A percentile compares a stretch with the other conserved stretches of the same genome.
phyloP scores from a whole-genome alignment of 179 eudicot genomes.

The Spinacia oleracea region DNA sequence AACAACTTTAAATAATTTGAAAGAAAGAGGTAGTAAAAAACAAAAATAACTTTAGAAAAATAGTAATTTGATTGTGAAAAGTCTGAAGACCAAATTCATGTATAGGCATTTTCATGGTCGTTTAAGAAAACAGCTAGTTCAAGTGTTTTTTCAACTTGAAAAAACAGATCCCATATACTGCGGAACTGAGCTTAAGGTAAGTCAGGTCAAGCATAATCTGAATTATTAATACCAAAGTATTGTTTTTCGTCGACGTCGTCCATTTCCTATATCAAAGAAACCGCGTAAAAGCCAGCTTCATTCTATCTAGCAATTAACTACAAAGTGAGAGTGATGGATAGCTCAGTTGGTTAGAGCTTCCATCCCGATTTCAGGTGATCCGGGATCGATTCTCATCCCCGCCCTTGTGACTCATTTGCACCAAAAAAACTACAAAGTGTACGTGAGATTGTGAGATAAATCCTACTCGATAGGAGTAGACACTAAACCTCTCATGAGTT shows the following conservation, averaged over 20 bases:
- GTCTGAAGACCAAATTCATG: neutral
- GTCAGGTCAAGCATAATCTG: neutral
- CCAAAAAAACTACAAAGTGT: too few relatives aligned
- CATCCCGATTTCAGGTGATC: too few relatives aligned
- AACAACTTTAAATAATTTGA: neutral
- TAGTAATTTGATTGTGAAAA: neutral
- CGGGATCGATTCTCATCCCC: too few relatives aligned
- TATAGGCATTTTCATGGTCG: neutral
- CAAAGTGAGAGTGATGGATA: too few relatives aligned
- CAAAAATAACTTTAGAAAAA: too few relatives aligned
- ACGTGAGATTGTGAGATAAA: too few relatives aligned
- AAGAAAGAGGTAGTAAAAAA: neutral
- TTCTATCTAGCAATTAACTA: too few relatives aligned
- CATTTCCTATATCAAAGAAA: neutral
- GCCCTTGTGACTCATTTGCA: too few relatives aligned
- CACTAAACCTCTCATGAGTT: too few relatives aligned
- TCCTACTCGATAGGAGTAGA: too few relatives aligned
- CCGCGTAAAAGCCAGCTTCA: neutral
- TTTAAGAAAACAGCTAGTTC: neutral
- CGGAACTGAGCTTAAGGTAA: slow-evolving; percentile 14
- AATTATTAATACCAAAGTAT: neutral
- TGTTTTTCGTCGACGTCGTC: neutral
- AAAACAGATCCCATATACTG: slow-evolving; percentile 25
- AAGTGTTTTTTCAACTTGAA: neutral
- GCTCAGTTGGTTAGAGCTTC: too few relatives aligned